Evolutionary conservation across 1,139 yeast species (phyloP).

Genomic region (Diutina scorzettiae): DNA sequence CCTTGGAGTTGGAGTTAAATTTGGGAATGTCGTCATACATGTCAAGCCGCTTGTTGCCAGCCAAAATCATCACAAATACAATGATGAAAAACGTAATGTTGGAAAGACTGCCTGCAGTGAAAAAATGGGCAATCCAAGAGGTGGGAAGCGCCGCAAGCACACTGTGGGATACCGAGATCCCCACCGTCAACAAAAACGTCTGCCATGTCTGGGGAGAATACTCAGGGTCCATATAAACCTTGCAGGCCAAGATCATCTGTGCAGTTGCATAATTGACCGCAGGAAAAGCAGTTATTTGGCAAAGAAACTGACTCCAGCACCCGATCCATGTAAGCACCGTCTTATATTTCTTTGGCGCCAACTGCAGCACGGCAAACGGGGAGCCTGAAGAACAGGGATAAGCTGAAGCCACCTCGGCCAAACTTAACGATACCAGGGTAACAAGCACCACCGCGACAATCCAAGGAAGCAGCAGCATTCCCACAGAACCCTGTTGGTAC

Average conservation of each 20-base stretch:
- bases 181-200: constrained; percentile 37
- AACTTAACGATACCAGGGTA: constrained; percentile 35
- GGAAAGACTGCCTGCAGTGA: constrained; percentile 37
- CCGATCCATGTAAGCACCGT: constrained; percentile 48
- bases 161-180: constrained; percentile 39
- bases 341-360: constrained; percentile 41
- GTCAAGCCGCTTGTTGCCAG: constrained; percentile 34
- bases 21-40: constrained; percentile 20
- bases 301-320: constrained; percentile 49
- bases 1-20: constrained; percentile 37
- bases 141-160: constrained; percentile 40
- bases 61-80: constrained; percentile 46
- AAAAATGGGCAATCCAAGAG: constrained; percentile 44
- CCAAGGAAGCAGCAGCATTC: constrained; percentile 47
- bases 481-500: constrained; percentile 41
- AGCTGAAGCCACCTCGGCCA: constrained; percentile 37
- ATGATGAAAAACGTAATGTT: constrained; percentile 42
- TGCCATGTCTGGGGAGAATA: constrained; percentile 40
- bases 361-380: constrained; percentile 37
- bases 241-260: constrained; percentile 43
- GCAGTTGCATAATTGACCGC: constrained; percentile 55
- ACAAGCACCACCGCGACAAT: constrained; percentile 38
- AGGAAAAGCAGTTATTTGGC: constrained; percentile 49
- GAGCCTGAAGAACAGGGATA: constrained; percentile 40
- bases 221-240: constrained; percentile 14